These are phyloP conservation scores for Cordyceps tenuipes DNA, from an alignment of 2,329 filamentous ascomycete genomes.

Conservation along the genomic window DNA sequence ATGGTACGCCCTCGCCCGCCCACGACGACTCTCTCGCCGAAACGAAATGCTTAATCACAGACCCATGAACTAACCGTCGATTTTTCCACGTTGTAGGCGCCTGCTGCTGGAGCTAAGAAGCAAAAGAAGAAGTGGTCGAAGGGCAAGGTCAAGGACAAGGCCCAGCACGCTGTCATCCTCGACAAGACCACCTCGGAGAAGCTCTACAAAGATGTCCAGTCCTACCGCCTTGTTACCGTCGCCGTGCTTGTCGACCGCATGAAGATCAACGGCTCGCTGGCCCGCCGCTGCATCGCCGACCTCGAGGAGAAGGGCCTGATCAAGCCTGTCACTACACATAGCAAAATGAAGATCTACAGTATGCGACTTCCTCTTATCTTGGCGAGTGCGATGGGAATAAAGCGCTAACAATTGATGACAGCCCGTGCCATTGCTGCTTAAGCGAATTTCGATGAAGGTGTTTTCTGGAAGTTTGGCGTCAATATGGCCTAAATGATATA, in stretches of 20 bases:
- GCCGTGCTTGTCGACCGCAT: slow-evolving; percentile 97
- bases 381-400: background rate
- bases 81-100: slow-evolving; percentile 25
- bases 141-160: slow-evolving; percentile 98
- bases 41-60: slow-evolving; percentile 13
- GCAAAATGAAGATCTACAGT: slow-evolving; percentile 98
- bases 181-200: slow-evolving; percentile 97
- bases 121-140: slow-evolving; percentile 47
- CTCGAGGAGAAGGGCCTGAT: slow-evolving; percentile 98
- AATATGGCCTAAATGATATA: slow-evolving; percentile 29
- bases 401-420: slow-evolving; percentile 27
- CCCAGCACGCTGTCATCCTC: slow-evolving; percentile 97
- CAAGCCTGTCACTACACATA: slow-evolving; percentile 95
- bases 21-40: slow-evolving; percentile 1
- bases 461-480: slow-evolving; percentile 31
- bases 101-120: slow-evolving; percentile 31
- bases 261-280: slow-evolving; percentile 99
- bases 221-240: slow-evolving; percentile 98
- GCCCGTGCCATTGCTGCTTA: slow-evolving; percentile 51
- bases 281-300: slow-evolving; percentile 79
- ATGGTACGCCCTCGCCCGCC: slow-evolving; percentile 28
- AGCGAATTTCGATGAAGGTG: slow-evolving; percentile 23
- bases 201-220: slow-evolving; percentile 99
- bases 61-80: slow-evolving; percentile 4
- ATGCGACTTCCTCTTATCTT: slow-evolving; percentile 25